These are phyloP conservation scores for Dactylellina cionopaga DNA, from an alignment of 2,329 filamentous ascomycete genomes.

Conservation along the genomic window DNA sequence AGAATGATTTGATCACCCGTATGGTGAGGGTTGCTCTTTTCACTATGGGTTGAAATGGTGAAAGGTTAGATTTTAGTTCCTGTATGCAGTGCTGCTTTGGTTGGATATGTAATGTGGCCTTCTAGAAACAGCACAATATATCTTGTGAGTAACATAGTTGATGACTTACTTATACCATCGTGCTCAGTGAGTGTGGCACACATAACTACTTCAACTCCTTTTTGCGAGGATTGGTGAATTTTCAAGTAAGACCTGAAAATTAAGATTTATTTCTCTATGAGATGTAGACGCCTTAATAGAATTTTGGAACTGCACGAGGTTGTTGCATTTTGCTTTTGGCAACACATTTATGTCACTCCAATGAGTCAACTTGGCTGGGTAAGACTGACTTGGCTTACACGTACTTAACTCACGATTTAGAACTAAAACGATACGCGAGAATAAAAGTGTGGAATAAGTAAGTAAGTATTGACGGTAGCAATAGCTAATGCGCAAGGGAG, in stretches of 20 bases:
- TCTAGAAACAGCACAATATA: too few relatives aligned
- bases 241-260: neutral
- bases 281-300: neutral
- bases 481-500: slow-evolving; percentile 11
- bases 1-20: slow-evolving; percentile 58
- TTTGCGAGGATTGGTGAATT: neutral
- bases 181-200: neutral
- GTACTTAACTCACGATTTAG: too few relatives aligned
- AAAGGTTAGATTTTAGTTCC: too few relatives aligned
- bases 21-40: slow-evolving; percentile 56
- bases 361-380: too few relatives aligned
- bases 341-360: slow-evolving; percentile 12
- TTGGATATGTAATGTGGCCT: too few relatives aligned
- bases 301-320: neutral
- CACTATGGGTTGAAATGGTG: slow-evolving; percentile 7
- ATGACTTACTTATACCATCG: slow-evolving; percentile 18
- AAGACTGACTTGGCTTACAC: too few relatives aligned
- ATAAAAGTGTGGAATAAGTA: too few relatives aligned
- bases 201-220: neutral
- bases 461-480: too few relatives aligned
- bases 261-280: neutral
- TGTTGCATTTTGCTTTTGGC: slow-evolving; percentile 4
- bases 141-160: too few relatives aligned
- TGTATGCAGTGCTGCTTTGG: too few relatives aligned
- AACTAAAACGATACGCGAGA: too few relatives aligned